These are phyloP conservation scores for Pistacia integerrima DNA, from an alignment of 345 rosid genomes.

Conservation along the genomic window DNA sequence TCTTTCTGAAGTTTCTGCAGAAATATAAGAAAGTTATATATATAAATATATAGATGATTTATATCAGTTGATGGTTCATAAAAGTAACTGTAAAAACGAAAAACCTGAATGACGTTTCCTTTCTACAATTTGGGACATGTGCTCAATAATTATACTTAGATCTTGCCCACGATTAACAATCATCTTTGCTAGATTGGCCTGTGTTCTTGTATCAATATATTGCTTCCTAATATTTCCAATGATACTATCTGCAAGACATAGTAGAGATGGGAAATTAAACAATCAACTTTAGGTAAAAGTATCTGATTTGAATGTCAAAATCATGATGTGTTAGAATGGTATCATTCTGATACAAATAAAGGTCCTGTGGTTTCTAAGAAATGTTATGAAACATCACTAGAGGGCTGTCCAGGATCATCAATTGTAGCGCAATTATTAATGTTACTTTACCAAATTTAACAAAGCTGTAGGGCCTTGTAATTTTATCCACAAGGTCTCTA, in stretches of 20 bases:
- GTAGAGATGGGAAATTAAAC: not conserved
- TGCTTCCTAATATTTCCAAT: conserved; percentile 52
- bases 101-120: conserved; percentile 42
- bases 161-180: conserved; percentile 41
- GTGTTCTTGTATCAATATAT: conserved; percentile 62
- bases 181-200: conserved; percentile 52
- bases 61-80: not conserved
- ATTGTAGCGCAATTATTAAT: not conserved
- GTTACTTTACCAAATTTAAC: conserved; percentile 43
- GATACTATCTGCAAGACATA: conserved; percentile 33
- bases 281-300: not conserved
- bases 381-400: not conserved
- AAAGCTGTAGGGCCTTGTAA: conserved; percentile 56
- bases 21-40: not conserved
- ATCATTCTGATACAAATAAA: not conserved
- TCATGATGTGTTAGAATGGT: not conserved
- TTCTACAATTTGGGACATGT: conserved; percentile 40
- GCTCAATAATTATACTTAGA: conserved; percentile 32
- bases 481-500: conserved; percentile 26
- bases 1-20: conserved; percentile 35
- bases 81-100: not conserved
- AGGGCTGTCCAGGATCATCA: not conserved
- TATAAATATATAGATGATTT: not conserved
- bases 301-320: not conserved
- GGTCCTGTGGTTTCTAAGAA: not conserved